Evolutionary conservation across 768 basidiomycete species (phyloP).

Genomic region (Serendipita indica): DNA sequence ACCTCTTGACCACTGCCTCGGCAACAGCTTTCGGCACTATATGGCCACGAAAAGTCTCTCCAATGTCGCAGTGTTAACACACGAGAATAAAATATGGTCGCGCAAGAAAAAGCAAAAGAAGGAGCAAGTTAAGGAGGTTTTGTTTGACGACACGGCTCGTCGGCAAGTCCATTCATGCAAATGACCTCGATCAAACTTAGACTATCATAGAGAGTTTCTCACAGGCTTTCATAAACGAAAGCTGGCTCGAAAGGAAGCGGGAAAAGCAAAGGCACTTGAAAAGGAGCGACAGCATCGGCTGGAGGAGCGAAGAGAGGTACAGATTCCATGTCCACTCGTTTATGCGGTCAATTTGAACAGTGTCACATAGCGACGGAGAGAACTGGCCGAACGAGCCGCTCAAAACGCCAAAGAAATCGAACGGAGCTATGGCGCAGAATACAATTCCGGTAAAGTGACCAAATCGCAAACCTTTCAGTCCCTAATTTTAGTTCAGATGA

Average conservation of each 20-base stretch:
- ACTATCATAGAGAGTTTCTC: conserved; percentile 57
- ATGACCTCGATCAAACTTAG: neutral
- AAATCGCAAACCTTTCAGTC: neutral
- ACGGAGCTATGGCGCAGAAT: conserved; percentile 29
- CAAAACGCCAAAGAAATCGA: conserved; percentile 70
- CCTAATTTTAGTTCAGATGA: neutral
- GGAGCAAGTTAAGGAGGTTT: conserved; percentile 58
- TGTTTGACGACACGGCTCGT: conserved; percentile 79
- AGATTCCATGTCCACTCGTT: conserved; percentile 15
- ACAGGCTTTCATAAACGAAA: conserved; percentile 93
- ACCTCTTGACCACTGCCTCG: neutral
- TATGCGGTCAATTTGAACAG: neutral
- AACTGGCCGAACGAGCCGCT: conserved; percentile 59
- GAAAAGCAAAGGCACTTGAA: conserved; percentile 56
- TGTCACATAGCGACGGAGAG: conserved; percentile 48
- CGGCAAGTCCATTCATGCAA: conserved; percentile 30
- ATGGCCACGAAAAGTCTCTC: conserved; percentile 22
- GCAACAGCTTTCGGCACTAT: conserved; percentile 6
- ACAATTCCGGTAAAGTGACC: conserved; percentile 7
- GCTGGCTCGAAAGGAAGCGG: conserved; percentile 63
- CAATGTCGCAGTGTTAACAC: conserved; percentile 45
- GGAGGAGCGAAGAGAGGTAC: conserved; percentile 65
- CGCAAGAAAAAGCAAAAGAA: conserved; percentile 51
- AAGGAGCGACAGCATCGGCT: conserved; percentile 62
- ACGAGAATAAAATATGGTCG: conserved; percentile 45